Evolutionary conservation across 768 basidiomycete species (phyloP).

Genomic region (Suillus decipiens): DNA sequence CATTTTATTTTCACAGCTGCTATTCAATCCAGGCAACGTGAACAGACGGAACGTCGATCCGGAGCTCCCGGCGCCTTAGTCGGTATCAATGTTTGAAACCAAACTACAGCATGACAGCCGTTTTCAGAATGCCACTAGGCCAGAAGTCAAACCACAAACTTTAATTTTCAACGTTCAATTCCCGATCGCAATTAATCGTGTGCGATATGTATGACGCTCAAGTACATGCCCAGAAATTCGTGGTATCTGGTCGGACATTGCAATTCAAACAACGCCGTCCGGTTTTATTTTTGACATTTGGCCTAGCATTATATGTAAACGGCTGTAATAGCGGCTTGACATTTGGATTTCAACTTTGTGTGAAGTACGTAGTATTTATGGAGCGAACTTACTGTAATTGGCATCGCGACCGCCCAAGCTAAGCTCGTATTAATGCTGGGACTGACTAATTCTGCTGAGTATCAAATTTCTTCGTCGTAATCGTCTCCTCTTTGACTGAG

Average conservation of each 20-base stretch:
- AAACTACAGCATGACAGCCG: background rate
- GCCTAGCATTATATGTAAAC: background rate
- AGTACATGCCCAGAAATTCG: background rate
- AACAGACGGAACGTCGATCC: background rate
- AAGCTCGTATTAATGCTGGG: background rate
- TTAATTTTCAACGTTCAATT: background rate
- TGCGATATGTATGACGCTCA: too few relatives aligned
- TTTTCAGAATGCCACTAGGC: background rate
- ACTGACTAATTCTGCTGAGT: background rate
- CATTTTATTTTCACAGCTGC: background rate
- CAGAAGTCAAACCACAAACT: background rate
- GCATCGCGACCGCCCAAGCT: background rate
- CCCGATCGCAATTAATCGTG: background rate
- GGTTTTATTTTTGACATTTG: background rate
- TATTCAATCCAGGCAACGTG: background rate
- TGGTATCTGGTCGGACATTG: background rate
- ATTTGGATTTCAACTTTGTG: background rate
- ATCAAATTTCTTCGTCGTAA: conserved; percentile 26
- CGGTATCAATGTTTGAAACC: background rate
- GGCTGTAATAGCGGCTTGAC: background rate
- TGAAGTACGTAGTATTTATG: background rate
- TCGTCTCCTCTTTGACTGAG: conserved; percentile 28
- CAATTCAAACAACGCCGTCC: background rate
- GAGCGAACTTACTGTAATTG: background rate
- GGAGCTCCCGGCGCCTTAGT: background rate